Evolutionary conservation across 495 filamentous ascomycete genomes (phyloP).

Genomic region (Pseudomonodictys pantanalensis): DNA sequence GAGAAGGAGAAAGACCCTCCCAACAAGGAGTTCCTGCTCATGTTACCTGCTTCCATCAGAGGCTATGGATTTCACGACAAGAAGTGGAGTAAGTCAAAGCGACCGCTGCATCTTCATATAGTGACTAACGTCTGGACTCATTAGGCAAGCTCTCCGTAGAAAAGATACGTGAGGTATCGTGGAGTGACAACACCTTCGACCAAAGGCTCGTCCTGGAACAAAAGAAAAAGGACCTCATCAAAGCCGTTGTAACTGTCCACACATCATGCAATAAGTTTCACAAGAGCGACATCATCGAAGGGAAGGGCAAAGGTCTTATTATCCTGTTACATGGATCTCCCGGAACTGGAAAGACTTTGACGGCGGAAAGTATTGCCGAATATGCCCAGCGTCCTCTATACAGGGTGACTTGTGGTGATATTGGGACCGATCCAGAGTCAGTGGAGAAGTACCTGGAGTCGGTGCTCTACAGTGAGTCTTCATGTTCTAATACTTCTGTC

Average conservation of each 20-base stretch:
- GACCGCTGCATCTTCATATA: not conserved
- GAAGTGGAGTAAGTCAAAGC: not conserved
- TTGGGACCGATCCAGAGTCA: not conserved
- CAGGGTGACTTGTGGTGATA: slow-evolving; percentile 7
- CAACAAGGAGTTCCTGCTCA: not conserved
- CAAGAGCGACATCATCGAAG: not conserved
- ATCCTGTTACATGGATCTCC: slow-evolving; percentile 7
- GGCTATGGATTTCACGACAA: not conserved
- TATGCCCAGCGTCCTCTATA: not conserved
- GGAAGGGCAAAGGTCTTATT: slow-evolving; percentile 9
- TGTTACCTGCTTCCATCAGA: not conserved
- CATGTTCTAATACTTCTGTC: no score
- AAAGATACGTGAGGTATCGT: not conserved
- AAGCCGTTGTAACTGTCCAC: not conserved
- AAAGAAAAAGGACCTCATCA: not conserved
- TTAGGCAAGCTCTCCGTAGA: not conserved
- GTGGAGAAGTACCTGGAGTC: slow-evolving; percentile 4
- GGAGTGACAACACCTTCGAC: not conserved
- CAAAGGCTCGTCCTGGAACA: not conserved
- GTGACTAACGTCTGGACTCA: not conserved
- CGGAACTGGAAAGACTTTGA: slow-evolving; percentile 9
- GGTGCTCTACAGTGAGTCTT: not conserved
- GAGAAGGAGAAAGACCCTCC: not conserved
- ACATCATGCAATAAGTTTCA: not conserved
- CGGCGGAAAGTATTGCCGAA: slow-evolving; percentile 9